Conservation (phyloP, 2,329 filamentous ascomycete genomes). For the Atkinsonella hypoxylon region DNA sequence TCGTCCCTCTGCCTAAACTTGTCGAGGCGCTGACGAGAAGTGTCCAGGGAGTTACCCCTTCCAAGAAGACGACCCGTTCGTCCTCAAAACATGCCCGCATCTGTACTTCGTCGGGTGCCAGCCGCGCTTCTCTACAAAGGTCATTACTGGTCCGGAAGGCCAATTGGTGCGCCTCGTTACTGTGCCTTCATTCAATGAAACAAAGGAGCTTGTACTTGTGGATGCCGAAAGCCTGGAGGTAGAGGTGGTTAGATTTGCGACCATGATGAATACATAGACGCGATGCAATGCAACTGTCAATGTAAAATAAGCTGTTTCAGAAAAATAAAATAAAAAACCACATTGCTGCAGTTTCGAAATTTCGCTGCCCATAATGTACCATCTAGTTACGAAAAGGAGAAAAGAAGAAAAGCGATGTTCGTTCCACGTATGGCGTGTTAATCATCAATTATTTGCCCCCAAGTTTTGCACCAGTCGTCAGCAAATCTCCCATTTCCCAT, state of each 20-base stretch:
- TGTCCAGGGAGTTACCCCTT: constrained; percentile 82
- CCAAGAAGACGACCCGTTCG: constrained; percentile 84
- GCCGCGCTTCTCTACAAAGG: constrained; percentile 59
- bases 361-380: not conserved
- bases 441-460: not conserved
- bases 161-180: constrained; percentile 69
- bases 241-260: constrained; percentile 51
- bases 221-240: constrained; percentile 78
- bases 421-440: not conserved
- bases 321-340: not conserved
- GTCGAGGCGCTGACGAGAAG: constrained; percentile 1
- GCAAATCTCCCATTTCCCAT: not conserved
- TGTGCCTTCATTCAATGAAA: constrained; percentile 69
- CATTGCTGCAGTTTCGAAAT: no score
- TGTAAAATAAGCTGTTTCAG: not conserved
- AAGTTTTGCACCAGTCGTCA: not conserved
- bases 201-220: constrained; percentile 68
- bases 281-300: not conserved
- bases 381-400: not conserved
- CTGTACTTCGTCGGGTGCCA: constrained; percentile 86
- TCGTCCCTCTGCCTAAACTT: not conserved
- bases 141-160: constrained; percentile 54
- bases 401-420: not conserved
- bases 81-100: constrained; percentile 75
- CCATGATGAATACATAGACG: not conserved